A percentile compares a stretch with the other conserved stretches of the same genome.
Conservation (phyloP, 2,329 filamentous ascomycete species). For the Rhinocladiella mackenziei region DNA sequence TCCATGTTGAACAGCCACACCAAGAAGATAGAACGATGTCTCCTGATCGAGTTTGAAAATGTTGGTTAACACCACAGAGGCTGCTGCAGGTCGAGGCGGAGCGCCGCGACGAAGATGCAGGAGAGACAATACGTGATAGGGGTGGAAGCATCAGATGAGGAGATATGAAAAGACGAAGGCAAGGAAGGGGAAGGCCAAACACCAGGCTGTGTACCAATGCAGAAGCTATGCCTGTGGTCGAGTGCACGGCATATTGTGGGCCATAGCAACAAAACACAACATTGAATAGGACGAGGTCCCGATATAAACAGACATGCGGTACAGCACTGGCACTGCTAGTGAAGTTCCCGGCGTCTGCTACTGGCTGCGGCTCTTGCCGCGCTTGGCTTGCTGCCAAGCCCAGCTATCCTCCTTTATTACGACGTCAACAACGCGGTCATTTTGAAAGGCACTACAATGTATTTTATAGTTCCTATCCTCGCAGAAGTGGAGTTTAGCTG, state of each 20-base stretch:
- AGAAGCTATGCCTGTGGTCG: constrained; percentile 24
- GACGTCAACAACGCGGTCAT: neutral
- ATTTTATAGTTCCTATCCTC: neutral
- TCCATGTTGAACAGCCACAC: constrained; percentile 38
- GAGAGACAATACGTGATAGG: constrained; percentile 13
- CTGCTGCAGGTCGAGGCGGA: constrained; percentile 10
- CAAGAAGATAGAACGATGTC: constrained; percentile 1
- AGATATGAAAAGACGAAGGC: constrained; percentile 12
- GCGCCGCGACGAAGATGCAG: constrained; percentile 15
- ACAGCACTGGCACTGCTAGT: too few species aligned
- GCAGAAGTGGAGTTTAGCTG: neutral
- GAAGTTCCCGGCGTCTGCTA: too few species aligned
- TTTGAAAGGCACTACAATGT: neutral
- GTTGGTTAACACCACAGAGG: too few species aligned
- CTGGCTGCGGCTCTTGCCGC: constrained; percentile 6
- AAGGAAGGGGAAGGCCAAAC: constrained; percentile 20
- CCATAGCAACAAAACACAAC: constrained; percentile 22
- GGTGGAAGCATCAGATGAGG: constrained; percentile 15
- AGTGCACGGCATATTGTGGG: constrained; percentile 22
- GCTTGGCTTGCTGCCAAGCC: neutral
- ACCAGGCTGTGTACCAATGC: constrained; percentile 20
- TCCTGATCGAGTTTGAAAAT: too few species aligned
- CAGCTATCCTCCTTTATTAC: neutral
- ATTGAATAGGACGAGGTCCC: constrained; percentile 13
- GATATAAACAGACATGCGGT: constrained; percentile 6